A percentile compares a stretch with the other conserved stretches of the same genome.
These are phyloP conservation scores for Thalassiosira mediterranea DNA, from an alignment of 352 stramenopile species.

Conservation along the genomic window DNA sequence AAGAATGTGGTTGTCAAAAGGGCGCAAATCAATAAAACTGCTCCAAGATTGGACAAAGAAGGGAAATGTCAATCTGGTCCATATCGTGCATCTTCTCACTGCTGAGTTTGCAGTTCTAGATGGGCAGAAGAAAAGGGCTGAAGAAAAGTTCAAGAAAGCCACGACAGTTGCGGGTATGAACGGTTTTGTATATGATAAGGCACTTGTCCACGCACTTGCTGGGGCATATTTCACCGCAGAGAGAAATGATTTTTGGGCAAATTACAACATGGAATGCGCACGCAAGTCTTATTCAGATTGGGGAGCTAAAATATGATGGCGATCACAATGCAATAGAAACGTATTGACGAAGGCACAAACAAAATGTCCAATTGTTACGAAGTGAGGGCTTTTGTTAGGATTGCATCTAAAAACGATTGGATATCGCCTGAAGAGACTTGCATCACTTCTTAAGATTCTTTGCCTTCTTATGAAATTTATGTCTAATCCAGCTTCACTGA, in stretches of 20 bases:
- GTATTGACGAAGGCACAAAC: too few species aligned
- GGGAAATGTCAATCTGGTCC: conserved; percentile 14
- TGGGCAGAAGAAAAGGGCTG: neutral
- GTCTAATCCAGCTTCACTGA: too few species aligned
- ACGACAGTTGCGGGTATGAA: conserved; percentile 4
- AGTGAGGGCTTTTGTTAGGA: too few species aligned
- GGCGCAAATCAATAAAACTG: neutral
- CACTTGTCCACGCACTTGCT: conserved; percentile 23
- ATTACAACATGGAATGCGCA: neutral
- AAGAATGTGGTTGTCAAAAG: neutral
- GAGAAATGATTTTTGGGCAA: conserved; percentile 12
- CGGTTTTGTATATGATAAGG: conserved; percentile 19
- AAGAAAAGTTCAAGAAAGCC: conserved; percentile 12
- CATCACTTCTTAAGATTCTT: too few species aligned
- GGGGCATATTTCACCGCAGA: conserved; percentile 11
- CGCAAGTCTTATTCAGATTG: neutral
- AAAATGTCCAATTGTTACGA: too few species aligned
- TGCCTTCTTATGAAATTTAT: too few species aligned
- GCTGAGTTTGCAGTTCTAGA: conserved; percentile 7
- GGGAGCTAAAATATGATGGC: too few species aligned
- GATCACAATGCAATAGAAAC: too few species aligned
- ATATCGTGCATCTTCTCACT: conserved; percentile 23
- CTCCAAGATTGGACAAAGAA: conserved; percentile 2
- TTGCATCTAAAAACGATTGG: too few species aligned
- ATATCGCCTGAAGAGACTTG: too few species aligned